phyloP scores from a whole-genome alignment of 2,329 filamentous ascomycete species.

The Penicillium hesseltinei region DNA sequence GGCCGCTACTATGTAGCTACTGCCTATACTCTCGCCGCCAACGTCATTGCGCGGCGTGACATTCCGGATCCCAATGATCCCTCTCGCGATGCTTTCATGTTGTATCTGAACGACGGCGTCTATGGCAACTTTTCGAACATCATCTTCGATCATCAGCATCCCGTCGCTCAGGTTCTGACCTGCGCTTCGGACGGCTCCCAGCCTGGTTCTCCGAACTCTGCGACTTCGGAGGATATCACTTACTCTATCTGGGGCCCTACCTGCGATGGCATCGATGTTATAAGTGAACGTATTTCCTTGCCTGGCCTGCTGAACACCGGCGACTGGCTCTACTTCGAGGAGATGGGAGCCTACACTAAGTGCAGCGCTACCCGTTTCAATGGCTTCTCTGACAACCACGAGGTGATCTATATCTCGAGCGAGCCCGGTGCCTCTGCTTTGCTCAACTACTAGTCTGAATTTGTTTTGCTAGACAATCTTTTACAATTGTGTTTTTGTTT shows the following conservation, averaged over 20 bases:
- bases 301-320: constrained; percentile 78
- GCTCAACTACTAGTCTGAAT: constrained; percentile 48
- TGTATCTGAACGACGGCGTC: constrained; percentile 95
- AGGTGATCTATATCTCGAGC: constrained; percentile 91
- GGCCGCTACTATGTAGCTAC: constrained; percentile 93
- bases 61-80: constrained; percentile 65
- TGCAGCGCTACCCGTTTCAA: constrained; percentile 98
- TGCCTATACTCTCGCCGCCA: constrained; percentile 92
- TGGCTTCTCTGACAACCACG: constrained; percentile 87
- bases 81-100: constrained; percentile 70
- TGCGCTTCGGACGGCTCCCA: constrained; percentile 60
- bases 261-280: constrained; percentile 96
- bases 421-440: constrained; percentile 82
- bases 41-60: constrained; percentile 91
- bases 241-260: constrained; percentile 99
- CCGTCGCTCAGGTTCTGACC: constrained; percentile 76
- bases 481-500: constrained; percentile 7
- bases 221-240: constrained; percentile 57
- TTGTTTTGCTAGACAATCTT: constrained; percentile 7
- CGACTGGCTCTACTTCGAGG: constrained; percentile 98
- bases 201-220: constrained; percentile 49
- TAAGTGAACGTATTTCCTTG: constrained; percentile 77
- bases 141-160: constrained; percentile 98
- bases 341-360: constrained; percentile 98
- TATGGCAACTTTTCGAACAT: constrained; percentile 99